A percentile compares a stretch with the other conserved stretches of the same genome.
phyloP scores from a whole-genome alignment of 208 protist genomes.

The Trypanosoma congolense region DNA sequence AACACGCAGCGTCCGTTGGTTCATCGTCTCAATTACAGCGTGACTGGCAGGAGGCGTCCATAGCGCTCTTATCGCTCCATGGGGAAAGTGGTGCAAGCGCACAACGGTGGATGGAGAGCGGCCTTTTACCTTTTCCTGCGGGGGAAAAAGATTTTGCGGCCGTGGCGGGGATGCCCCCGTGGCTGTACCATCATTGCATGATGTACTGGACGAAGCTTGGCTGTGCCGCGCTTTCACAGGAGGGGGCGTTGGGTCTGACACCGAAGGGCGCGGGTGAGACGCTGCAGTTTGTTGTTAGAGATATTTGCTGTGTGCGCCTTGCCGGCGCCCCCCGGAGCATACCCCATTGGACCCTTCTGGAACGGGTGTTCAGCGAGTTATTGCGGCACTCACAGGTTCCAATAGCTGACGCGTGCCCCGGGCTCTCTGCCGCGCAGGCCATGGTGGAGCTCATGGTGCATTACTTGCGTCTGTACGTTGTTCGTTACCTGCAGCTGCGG shows the following conservation, averaged over 20 bases:
- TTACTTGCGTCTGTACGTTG: conserved; percentile 24
- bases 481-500: conserved; percentile 37
- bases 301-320: conserved; percentile 41
- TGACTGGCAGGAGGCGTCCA: conserved; percentile 58
- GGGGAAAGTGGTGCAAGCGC: neutral
- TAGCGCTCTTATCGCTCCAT: conserved; percentile 19
- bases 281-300: conserved; percentile 39
- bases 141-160: neutral
- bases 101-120: conserved; percentile 7
- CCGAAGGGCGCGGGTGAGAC: conserved; percentile 23
- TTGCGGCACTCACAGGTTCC: neutral
- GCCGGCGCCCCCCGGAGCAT: conserved; percentile 39
- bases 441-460: conserved; percentile 11
- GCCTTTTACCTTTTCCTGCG: conserved; percentile 19
- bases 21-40: conserved; percentile 24
- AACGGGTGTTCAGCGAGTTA: conserved; percentile 16
- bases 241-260: neutral
- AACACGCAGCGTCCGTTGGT: conserved; percentile 1
- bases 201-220: conserved; percentile 16
- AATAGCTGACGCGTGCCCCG: neutral
- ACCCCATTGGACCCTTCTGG: conserved; percentile 46
- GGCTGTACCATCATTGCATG: conserved; percentile 14
- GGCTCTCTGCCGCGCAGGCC: neutral
- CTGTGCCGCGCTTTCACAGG: neutral
- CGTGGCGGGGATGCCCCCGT: conserved; percentile 3